Percentiles rank a stretch among this genome's conserved stretches.
Evolutionary conservation across 2,329 filamentous ascomycete species (phyloP).

Genomic region (Ophiosphaerella herpotricha): DNA sequence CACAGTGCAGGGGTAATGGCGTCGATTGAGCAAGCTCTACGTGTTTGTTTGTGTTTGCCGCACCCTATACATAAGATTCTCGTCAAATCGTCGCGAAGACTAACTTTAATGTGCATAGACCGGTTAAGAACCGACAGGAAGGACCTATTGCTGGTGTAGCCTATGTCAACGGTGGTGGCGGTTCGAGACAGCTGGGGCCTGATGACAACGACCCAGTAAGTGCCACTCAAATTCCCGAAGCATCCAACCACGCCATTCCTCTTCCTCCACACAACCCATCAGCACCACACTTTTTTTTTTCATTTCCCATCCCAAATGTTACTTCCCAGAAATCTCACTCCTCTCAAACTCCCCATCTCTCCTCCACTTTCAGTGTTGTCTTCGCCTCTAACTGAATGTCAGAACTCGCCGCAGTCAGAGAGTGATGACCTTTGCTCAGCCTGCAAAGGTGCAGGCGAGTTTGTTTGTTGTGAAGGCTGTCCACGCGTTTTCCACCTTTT

Average conservation of each 20-base stretch:
- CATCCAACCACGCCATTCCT: conserved; percentile 48
- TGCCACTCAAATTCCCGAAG: conserved; percentile 49
- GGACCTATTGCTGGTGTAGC: conserved; percentile 70
- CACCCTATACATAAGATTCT: conserved; percentile 14
- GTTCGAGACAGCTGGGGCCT: conserved; percentile 64
- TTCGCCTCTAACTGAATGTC: conserved; percentile 48
- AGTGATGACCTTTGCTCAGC: conserved; percentile 91
- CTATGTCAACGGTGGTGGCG: conserved; percentile 56
- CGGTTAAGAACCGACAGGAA: conserved; percentile 73
- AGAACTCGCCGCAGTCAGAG: conserved; percentile 53
- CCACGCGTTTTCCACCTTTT: conserved; percentile 86
- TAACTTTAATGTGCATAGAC: conserved; percentile 57
- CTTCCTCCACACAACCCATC: conserved; percentile 43
- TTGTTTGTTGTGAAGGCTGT: conserved; percentile 94
- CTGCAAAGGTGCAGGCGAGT: conserved; percentile 80
- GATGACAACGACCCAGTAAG: conserved; percentile 62
- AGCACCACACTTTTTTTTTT: conserved; percentile 33
- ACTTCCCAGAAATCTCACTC: conserved; percentile 32
- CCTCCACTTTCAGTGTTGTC: conserved; percentile 41
- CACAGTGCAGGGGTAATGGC: conserved; percentile 29
- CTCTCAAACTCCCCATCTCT: conserved; percentile 41
- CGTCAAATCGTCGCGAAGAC: conserved; percentile 32
- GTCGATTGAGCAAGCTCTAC: conserved; percentile 41
- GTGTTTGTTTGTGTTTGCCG: conserved; percentile 39
- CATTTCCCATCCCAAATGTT: conserved; percentile 40